Evolutionary conservation across 169 alveolate genomes (phyloP), one percentile per base, ranked within the genome.

Genomic region (Eimeria necatrix): DNA sequence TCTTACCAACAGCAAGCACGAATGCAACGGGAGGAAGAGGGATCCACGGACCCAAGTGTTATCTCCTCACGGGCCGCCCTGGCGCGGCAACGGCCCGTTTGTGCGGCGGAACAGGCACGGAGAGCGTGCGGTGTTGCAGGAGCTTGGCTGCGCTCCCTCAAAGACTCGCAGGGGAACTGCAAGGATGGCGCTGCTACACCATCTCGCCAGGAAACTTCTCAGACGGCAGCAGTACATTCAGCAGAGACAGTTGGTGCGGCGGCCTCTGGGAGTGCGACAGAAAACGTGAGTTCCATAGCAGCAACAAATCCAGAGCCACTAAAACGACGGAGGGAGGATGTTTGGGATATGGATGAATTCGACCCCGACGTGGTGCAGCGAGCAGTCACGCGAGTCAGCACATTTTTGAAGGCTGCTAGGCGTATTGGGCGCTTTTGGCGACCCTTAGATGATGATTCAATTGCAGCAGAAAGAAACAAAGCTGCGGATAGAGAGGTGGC

Each of bases 121-220:
- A 46, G 92, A 60, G 92, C 92, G 18, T 84, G 92, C 18, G 92
- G 92, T n/a, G 92, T 84, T n/a, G 92, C 92, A 41, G 92, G 92
- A 48, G 92, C 92, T 22, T 84, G 92, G 92, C 22, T 84, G 59
- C 92, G 92, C 4, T 84, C 51, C 7, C 80, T 84, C 61, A 78
- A 84, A 12, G 92, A 20, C 64, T 32, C 92, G 49, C 51, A 56
- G 16, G 9, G 14, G 48, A 53, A 49, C 70, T 22, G 14, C 3
- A 68, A 80, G 71, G 89, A 80, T 41, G 73, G 10, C 14, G 89
- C 89, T 22, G 49, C 48, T 51, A 8, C 0, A 20, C 51, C 26
- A 20, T 51, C 51, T 41, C 18, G 4, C 4, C 18, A 41, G 85
- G 90, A 81, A 26, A 32, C 71, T 49, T 49, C 90, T 3, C 24